Evolutionary conservation across 2,329 filamentous ascomycete genomes (phyloP).

Genomic region (Penicillium corylophilum): DNA sequence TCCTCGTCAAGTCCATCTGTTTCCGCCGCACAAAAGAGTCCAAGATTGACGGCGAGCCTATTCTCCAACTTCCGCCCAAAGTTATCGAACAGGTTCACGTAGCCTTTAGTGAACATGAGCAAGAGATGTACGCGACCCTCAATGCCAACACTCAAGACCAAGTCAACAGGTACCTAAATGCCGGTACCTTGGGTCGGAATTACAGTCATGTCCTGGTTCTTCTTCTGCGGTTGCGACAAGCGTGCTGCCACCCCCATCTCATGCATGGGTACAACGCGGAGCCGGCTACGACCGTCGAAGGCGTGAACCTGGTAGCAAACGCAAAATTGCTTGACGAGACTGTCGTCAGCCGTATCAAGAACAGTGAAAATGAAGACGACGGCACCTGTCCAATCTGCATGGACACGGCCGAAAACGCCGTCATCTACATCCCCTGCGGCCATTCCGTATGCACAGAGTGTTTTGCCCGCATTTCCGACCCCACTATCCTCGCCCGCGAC

Average conservation of each 20-base stretch:
- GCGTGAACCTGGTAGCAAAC: conserved; percentile 59
- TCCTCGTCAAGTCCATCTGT: conserved; percentile 75
- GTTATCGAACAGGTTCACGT: conserved; percentile 62
- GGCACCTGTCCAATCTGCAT: conserved; percentile 71
- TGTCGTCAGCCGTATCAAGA: conserved; percentile 67
- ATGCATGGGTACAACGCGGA: conserved; percentile 64
- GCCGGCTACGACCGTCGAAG: conserved; percentile 46
- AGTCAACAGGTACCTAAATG: conserved; percentile 74
- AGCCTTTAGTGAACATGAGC: conserved; percentile 66
- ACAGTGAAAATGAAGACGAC: conserved; percentile 61
- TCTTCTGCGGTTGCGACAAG: conserved; percentile 74
- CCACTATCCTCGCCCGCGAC: conserved; percentile 52
- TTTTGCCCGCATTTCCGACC: conserved; percentile 67
- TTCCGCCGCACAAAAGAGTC: conserved; percentile 80
- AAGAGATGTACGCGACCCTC: conserved; percentile 63
- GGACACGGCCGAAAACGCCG: conserved; percentile 71
- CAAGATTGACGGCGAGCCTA: conserved; percentile 74
- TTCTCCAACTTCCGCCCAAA: conserved; percentile 67
- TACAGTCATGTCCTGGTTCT: conserved; percentile 81
- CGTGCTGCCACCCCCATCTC: conserved; percentile 73
- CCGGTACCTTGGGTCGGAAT: conserved; percentile 65
- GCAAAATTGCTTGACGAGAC: conserved; percentile 60
- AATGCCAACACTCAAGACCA: conserved; percentile 65
- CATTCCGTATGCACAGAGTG: conserved; percentile 78
- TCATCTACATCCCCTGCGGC: conserved; percentile 79